Percentiles rank a stretch among this genome's conserved stretches.
phyloP scores from a whole-genome alignment of 352 stramenopile species.

The Phytophthora palmivora region DNA sequence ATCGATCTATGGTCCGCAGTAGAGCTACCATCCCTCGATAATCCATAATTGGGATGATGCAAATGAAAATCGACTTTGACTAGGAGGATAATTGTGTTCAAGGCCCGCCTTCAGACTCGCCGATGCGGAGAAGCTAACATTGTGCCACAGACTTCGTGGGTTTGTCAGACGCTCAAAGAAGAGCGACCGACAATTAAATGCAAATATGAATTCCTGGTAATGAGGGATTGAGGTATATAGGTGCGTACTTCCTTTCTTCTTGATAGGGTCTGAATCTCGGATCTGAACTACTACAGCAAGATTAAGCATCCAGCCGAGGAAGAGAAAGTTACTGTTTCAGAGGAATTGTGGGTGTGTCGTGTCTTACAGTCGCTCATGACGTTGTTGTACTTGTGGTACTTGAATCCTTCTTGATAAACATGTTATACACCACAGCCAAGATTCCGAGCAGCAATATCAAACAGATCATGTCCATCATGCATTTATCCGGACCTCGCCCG shows the following conservation, averaged over 20 bases:
- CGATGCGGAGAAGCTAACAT: neutral
- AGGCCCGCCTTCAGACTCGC: too few relatives aligned
- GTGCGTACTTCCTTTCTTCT: conserved; percentile 36
- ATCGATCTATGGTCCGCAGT: conserved; percentile 83
- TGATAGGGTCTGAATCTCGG: conserved; percentile 18
- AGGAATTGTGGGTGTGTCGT: neutral
- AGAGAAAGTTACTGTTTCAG: conserved; percentile 4
- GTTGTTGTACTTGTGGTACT: conserved; percentile 29
- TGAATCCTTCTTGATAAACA: conserved; percentile 84
- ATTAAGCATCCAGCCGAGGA: conserved; percentile 17
- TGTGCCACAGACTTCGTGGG: neutral
- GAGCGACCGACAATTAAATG: conserved; percentile 24
- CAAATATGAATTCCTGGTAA: conserved; percentile 32
- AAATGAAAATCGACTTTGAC: too few relatives aligned
- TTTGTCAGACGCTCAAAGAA: conserved; percentile 4
- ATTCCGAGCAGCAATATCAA: conserved; percentile 87
- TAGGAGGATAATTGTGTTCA: too few relatives aligned
- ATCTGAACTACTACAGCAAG: conserved; percentile 27
- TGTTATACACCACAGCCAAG: conserved; percentile 88
- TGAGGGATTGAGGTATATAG: conserved; percentile 30
- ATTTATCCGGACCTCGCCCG: conserved; percentile 80
- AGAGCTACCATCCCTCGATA: conserved; percentile 11
- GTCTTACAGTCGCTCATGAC: conserved; percentile 28
- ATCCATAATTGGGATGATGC: conserved; percentile 4
- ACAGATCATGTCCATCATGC: conserved; percentile 93